Conservation (phyloP, 805 yeast genomes). For the Komagataella populi region DNA sequence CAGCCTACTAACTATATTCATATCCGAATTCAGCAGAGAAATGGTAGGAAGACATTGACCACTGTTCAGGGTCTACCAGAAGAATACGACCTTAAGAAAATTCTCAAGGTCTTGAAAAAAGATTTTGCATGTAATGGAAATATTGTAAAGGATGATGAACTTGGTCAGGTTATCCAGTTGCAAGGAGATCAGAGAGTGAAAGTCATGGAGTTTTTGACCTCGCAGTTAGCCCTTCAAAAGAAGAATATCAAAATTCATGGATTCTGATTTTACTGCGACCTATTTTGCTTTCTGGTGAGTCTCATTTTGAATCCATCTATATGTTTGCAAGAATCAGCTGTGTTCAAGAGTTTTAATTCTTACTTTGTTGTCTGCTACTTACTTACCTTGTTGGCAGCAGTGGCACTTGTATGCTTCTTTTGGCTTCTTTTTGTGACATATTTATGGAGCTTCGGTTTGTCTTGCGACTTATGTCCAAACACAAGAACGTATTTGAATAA, state of each 20-base stretch:
- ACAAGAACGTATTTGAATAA: neutral
- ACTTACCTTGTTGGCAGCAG: neutral
- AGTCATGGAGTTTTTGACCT: constrained; percentile 82
- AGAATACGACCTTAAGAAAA: constrained; percentile 90
- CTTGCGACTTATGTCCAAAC: neutral
- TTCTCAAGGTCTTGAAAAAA: constrained; percentile 86
- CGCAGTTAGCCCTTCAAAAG: constrained; percentile 82
- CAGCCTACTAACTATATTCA: constrained; percentile 93
- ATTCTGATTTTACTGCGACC: constrained; percentile 34
- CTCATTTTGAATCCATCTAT: neutral
- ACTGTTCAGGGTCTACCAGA: constrained; percentile 96
- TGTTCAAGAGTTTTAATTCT: neutral
- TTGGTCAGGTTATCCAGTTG: constrained; percentile 93
- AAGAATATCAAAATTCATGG: constrained; percentile 97
- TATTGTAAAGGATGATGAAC: constrained; percentile 89
- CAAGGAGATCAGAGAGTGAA: constrained; percentile 99
- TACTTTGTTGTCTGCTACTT: neutral
- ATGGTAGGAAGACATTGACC: constrained; percentile 97
- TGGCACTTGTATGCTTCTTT: neutral
- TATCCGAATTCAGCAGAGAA: constrained; percentile 98
- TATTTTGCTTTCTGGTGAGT: neutral
- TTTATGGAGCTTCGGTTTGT: neutral
- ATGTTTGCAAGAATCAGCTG: neutral
- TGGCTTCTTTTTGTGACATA: neutral
- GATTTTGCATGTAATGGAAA: constrained; percentile 99